Evolutionary conservation across 495 filamentous ascomycete genomes (phyloP).

Genomic region (Neurospora sp.): DNA sequence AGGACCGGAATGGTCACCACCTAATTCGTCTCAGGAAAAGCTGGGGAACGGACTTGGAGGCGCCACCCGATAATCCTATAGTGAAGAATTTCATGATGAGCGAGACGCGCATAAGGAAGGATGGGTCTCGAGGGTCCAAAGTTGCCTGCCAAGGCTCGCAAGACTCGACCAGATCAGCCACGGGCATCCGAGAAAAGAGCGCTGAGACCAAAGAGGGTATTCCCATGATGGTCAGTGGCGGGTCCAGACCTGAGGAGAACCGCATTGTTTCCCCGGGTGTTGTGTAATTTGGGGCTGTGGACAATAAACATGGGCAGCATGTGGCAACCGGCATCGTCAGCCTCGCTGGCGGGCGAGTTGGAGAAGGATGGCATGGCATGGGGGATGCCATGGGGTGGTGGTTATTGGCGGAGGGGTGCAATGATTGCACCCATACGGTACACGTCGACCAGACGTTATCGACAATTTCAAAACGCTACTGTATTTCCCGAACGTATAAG

Average conservation of each 20-base stretch:
- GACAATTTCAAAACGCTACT: neutral
- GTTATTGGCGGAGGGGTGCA: neutral
- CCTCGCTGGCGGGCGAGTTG: neutral
- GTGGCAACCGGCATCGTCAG: neutral
- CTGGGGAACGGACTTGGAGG: neutral
- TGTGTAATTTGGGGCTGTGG: neutral
- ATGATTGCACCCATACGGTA: neutral
- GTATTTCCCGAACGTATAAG: neutral
- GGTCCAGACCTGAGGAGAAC: neutral
- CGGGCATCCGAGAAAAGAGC: neutral
- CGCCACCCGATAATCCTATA: neutral
- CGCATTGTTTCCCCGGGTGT: neutral
- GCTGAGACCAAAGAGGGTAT: neutral
- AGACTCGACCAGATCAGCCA: neutral
- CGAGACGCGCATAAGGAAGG: neutral
- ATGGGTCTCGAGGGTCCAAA: neutral
- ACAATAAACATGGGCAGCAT: neutral
- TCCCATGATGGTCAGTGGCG: neutral
- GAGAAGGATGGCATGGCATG: neutral
- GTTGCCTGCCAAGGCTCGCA: neutral
- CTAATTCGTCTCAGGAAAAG: neutral
- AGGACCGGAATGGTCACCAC: neutral
- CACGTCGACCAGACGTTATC: neutral
- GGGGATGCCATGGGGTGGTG: neutral
- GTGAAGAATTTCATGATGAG: neutral